Conservation (phyloP, 768 basidiomycete species). For the Amyloporia xantha region DNA sequence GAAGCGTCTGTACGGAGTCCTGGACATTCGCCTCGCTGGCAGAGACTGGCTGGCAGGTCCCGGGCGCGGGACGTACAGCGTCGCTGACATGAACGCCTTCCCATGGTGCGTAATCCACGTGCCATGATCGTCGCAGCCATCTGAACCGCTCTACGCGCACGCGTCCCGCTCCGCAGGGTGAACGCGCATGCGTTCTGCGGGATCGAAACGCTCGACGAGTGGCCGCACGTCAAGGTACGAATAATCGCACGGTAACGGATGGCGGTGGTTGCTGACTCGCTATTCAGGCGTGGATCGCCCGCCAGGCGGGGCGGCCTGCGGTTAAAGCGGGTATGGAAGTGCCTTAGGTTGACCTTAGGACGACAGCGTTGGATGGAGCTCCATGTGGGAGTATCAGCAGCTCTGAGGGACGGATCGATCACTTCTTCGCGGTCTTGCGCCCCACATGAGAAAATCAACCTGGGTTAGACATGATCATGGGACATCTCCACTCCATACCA, state of each 20-base stretch:
- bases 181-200: conserved; percentile 37
- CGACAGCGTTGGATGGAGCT: no score
- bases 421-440: no score
- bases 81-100: conserved; percentile 67
- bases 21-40: conserved; percentile 61
- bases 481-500: no score
- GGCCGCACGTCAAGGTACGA: conserved; percentile 53
- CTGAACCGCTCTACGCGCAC: neutral
- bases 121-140: no score
- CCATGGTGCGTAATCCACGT: conserved; percentile 39
- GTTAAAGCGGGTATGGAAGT: conserved; percentile 12
- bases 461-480: no score
- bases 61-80: conserved; percentile 56
- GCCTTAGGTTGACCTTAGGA: conserved; percentile 8
- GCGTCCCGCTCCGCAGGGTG: conserved; percentile 28
- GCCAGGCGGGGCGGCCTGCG: conserved; percentile 8
- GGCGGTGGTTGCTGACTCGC: neutral
- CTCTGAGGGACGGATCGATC: no score
- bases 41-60: conserved; percentile 77
- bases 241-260: neutral
- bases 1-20: conserved; percentile 71
- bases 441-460: no score
- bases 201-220: conserved; percentile 52
- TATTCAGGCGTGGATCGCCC: conserved; percentile 12
- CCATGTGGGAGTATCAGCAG: no score